phyloP scores from a whole-genome alignment of 768 basidiomycete species.

The Strobilomyces dryophilus region DNA sequence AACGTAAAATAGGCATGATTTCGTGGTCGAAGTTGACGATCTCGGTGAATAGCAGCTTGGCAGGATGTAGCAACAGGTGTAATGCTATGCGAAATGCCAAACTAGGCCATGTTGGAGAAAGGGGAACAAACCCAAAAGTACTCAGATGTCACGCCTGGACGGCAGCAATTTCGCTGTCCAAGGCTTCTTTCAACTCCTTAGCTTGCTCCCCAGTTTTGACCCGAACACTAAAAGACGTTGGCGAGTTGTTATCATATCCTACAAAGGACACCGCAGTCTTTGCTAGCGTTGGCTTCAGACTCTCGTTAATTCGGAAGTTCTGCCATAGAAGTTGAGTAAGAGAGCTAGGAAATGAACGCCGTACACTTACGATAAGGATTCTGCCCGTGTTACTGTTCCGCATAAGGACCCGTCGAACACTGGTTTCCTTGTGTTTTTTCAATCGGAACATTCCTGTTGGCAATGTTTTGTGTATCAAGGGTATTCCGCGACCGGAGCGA shows the following conservation, averaged over 20 bases:
- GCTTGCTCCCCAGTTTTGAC: conserved; percentile 58
- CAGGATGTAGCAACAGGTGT: conserved; percentile 24
- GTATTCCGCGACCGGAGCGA: neutral
- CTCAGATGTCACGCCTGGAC: conserved; percentile 26
- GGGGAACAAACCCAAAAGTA: conserved; percentile 6
- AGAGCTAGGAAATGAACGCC: neutral
- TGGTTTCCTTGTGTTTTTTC: conserved; percentile 68
- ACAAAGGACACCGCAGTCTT: conserved; percentile 61
- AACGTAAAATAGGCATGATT: conserved; percentile 41
- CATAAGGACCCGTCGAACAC: conserved; percentile 56
- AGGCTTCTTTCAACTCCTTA: conserved; percentile 48
- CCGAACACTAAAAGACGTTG: conserved; percentile 60
- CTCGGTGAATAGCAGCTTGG: conserved; percentile 8
- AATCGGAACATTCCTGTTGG: conserved; percentile 58
- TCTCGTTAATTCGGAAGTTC: conserved; percentile 71
- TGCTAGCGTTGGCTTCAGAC: conserved; percentile 48
- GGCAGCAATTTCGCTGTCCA: conserved; percentile 60
- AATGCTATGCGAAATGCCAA: conserved; percentile 18
- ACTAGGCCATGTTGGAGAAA: neutral
- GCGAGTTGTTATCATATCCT: conserved; percentile 57
- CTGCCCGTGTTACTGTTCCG: conserved; percentile 74
- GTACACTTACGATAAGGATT: conserved; percentile 61
- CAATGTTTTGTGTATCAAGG: neutral
- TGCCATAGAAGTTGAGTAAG: conserved; percentile 28
- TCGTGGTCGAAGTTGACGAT: neutral